These are phyloP conservation scores for Penicillium paneum DNA, from an alignment of 2,329 filamentous ascomycete species.

Conservation along the genomic window DNA sequence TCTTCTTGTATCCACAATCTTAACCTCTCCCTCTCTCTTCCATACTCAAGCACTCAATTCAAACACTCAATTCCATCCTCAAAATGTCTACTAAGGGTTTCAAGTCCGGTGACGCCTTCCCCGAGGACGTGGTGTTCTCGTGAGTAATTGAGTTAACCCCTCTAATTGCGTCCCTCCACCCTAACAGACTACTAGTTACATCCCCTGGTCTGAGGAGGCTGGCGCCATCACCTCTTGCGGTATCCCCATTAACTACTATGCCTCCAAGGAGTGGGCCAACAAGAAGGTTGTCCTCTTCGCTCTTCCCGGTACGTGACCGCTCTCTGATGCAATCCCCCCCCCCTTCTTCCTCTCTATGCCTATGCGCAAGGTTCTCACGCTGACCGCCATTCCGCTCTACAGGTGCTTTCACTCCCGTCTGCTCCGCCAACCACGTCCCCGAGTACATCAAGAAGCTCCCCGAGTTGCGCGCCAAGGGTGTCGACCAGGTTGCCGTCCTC, in stretches of 20 bases:
- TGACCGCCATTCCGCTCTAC: conserved; percentile 14
- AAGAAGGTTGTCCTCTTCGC: conserved; percentile 71
- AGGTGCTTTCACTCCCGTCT: conserved; percentile 83
- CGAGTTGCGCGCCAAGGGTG: conserved; percentile 72
- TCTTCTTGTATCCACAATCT: conserved; percentile 5
- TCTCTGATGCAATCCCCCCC: conserved; percentile 4
- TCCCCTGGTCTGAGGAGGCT: conserved; percentile 69
- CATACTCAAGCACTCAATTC: not conserved
- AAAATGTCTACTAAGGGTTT: conserved; percentile 62
- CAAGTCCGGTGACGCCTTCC: conserved; percentile 80
- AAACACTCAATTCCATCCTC: conserved; percentile 6
- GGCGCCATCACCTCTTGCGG: conserved; percentile 72
- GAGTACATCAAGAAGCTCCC: conserved; percentile 72
- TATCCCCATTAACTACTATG: conserved; percentile 72
- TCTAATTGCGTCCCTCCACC: not conserved
- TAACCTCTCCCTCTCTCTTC: conserved; percentile 1
- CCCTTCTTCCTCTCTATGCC: not conserved
- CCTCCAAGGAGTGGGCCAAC: conserved; percentile 69
- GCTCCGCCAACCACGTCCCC: conserved; percentile 76
- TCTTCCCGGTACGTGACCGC: conserved; percentile 54
- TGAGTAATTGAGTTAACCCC: conserved; percentile 39
- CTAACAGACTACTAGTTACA: conserved; percentile 52
- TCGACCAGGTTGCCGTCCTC: conserved; percentile 77
- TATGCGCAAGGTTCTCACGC: conserved; percentile 12
- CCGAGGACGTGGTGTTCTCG: conserved; percentile 73